These are phyloP conservation scores for Noccaea caerulescens DNA, from an alignment of 345 rosid genomes.

Conservation along the genomic window DNA sequence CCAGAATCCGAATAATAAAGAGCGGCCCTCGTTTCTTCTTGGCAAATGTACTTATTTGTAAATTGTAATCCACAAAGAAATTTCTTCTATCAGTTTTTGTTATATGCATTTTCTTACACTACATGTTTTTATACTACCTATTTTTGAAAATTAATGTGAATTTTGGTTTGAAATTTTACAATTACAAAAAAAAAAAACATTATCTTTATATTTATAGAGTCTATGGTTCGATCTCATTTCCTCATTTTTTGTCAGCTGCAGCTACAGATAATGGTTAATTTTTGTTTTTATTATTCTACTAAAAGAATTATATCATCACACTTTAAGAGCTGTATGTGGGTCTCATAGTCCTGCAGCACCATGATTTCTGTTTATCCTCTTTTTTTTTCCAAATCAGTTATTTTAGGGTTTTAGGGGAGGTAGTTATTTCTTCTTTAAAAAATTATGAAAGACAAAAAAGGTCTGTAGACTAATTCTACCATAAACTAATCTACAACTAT, in stretches of 20 bases:
- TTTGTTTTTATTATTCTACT: not conserved
- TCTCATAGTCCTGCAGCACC: conserved; percentile 5
- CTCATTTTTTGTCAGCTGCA: not conserved
- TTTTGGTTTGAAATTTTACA: not conserved
- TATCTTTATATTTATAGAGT: not conserved
- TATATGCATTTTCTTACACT: not conserved
- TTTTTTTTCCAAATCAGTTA: not conserved
- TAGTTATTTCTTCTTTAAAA: not conserved
- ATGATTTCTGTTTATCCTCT: not conserved
- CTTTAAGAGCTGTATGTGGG: conserved; percentile 9
- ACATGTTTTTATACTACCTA: not conserved
- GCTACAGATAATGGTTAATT: not conserved
- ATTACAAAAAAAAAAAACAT: not conserved
- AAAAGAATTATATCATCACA: not conserved
- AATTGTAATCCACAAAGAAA: not conserved
- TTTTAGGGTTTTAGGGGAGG: conserved; percentile 13
- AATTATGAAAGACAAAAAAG: not conserved
- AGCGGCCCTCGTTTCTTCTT: not conserved
- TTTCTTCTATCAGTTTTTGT: not conserved
- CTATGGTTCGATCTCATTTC: not conserved
- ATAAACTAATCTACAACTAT: not conserved
- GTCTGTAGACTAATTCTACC: not conserved
- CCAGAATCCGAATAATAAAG: not conserved
- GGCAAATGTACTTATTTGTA: not conserved
- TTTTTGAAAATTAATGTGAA: not conserved